Evolutionary conservation across 257 asterid species (phyloP).

Genomic region (Nemophila menziesii): DNA sequence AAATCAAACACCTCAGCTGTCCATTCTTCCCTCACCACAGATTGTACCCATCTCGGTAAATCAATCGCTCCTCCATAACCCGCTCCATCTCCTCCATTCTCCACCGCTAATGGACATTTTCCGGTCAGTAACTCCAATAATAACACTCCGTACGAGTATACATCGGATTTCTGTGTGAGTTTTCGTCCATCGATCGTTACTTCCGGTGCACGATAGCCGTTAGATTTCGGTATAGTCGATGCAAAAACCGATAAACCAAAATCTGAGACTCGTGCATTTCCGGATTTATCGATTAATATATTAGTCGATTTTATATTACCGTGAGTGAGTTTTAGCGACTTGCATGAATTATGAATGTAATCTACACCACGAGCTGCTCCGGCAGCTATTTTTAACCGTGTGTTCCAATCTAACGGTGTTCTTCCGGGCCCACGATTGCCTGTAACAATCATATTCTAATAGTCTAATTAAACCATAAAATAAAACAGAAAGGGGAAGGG

Average conservation of each 20-base stretch:
- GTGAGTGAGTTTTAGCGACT: conserved; percentile 54
- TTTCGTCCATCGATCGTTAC: conserved; percentile 44
- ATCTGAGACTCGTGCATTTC: conserved; percentile 63
- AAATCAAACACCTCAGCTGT: conserved; percentile 93
- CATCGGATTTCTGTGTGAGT: conserved; percentile 57
- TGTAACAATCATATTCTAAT: conserved; percentile 12
- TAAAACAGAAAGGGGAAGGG: no score
- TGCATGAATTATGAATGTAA: conserved; percentile 58
- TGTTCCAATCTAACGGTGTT: conserved; percentile 92
- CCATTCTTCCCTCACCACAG: conserved; percentile 98
- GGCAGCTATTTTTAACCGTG: conserved; percentile 60
- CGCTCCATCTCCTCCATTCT: conserved; percentile 27
- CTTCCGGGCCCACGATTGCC: conserved; percentile 97
- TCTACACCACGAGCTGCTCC: conserved; percentile 78
- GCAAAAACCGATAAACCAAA: conserved; percentile 63
- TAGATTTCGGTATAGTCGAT: conserved; percentile 37
- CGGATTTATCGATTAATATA: conserved; percentile 51
- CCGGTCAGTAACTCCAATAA: conserved; percentile 82
- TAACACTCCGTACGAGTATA: conserved; percentile 79
- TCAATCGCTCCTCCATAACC: conserved; percentile 53
- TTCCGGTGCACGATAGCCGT: conserved; percentile 85
- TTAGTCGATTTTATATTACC: conserved; percentile 92
- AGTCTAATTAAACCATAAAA: neutral
- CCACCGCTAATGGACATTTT: conserved; percentile 57
- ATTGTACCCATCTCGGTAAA: conserved; percentile 95